A percentile compares a stretch with the other conserved stretches of the same genome.
phyloP scores from a whole-genome alignment of 2,329 filamentous ascomycete species.

The Apiospora phragmitis region DNA sequence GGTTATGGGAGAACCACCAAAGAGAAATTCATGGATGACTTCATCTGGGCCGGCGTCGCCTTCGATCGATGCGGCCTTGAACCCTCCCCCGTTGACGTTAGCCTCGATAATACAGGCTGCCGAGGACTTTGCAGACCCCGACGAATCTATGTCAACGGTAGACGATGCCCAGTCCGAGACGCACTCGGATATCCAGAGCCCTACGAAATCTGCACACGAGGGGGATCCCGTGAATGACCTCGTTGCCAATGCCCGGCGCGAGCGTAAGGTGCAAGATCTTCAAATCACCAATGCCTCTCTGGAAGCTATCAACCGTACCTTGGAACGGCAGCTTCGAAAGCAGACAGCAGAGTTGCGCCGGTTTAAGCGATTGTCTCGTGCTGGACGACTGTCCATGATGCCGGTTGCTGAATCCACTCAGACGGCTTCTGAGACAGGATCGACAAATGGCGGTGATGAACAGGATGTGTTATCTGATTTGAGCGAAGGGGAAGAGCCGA shows the following conservation, averaged over 20 bases:
- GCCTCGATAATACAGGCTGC: constrained; percentile 57
- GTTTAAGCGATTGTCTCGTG: constrained; percentile 81
- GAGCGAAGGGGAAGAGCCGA: constrained; percentile 42
- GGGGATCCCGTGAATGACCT: constrained; percentile 70
- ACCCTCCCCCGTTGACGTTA: constrained; percentile 46
- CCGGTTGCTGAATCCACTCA: constrained; percentile 44
- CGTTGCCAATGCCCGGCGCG: constrained; percentile 83
- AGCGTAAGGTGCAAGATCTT: constrained; percentile 92
- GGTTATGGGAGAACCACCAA: constrained; percentile 24
- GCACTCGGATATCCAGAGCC: constrained; percentile 49
- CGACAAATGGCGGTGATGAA: constrained; percentile 41
- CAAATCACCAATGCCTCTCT: constrained; percentile 96
- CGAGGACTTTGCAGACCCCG: constrained; percentile 46
- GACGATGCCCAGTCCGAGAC: constrained; percentile 23
- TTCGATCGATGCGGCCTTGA: constrained; percentile 35
- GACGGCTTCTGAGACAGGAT: constrained; percentile 43
- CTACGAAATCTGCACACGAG: constrained; percentile 55
- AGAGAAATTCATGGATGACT: constrained; percentile 4
- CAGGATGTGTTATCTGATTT: constrained; percentile 52
- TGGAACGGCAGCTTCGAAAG: constrained; percentile 89
- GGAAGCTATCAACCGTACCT: constrained; percentile 88
- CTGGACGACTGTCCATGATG: constrained; percentile 60
- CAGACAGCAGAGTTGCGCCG: constrained; percentile 86
- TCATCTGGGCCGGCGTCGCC: constrained; percentile 28
- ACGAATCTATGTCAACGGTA: constrained; percentile 20